Evolutionary conservation across 2,329 filamentous ascomycete genomes (phyloP), one percentile per base, ranked within the genome.

Genomic region (Ceratocystis cacaofunesta): DNA sequence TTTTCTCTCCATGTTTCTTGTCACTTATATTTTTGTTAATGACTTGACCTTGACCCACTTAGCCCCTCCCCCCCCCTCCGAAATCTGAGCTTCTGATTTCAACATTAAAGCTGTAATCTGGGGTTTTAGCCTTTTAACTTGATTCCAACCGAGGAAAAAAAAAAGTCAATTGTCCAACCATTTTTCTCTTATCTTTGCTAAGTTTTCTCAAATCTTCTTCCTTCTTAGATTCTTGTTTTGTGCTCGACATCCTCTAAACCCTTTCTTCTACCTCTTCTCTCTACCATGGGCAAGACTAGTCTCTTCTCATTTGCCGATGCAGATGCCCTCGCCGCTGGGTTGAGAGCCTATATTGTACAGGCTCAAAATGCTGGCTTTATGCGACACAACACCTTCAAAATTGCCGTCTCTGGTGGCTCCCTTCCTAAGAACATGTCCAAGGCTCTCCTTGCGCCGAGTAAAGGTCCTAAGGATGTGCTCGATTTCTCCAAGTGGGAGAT

Each of bases 401-500:
- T 99, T 68, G 94, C 86, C 70, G 88, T 97, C 64, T 97, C 92
- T 0, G 94, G 94, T 70, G 94, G 94, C 71, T 96, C 92, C 17
- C 84, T 99, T 58, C 94, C 94, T 66, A 87, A 90, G 73, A 89
- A 87, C 15, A 86, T 99, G 52, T 90, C 91, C 58, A 85, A 90
- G 74, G 91, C 91, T 8, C 84, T 97, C 10, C 84, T 97, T 30
- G 73, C 83, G 70, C 77, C 72, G 70, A 76, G 77, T 36, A 72
- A 75, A 25, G 78, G 76, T 8, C 73, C 76, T 52, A 74, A 86
- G 66, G 89, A 91, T 73, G 81, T 78, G 3, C 77, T 92, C 70
- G 80, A 88, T 71, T 96, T 95, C 76, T 79, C 82, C 74, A 90
- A 89, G 75, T 99, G 94, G 94, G 89, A 97, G 72, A 90, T 99